Evolutionary conservation across 140 eudicot genomes (phyloP).

Genomic region (Oenanthe javanica): DNA sequence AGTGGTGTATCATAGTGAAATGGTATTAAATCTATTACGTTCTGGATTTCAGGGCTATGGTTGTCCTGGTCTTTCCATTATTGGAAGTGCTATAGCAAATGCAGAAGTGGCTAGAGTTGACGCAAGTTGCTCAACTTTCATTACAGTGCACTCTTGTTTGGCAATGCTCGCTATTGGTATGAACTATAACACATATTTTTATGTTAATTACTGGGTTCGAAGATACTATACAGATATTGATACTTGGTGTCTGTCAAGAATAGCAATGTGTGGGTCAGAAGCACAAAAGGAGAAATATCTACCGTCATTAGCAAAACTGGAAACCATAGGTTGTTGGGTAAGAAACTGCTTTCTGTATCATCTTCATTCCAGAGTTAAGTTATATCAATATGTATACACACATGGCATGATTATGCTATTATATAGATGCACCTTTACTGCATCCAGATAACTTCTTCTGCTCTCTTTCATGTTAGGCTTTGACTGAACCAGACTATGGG

Average conservation of each 20-base stretch:
- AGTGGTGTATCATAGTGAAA: background rate
- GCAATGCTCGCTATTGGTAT: constrained; percentile 95
- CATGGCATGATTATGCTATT: background rate
- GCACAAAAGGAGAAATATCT: constrained; percentile 69
- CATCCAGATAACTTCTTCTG: background rate
- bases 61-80: constrained; percentile 79
- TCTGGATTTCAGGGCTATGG: constrained; percentile 67
- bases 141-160: constrained; percentile 85
- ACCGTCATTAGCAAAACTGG: constrained; percentile 72
- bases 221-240: background rate
- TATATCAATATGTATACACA: background rate
- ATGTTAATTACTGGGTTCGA: background rate
- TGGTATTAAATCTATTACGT: constrained; percentile 1
- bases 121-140: constrained; percentile 93
- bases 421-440: background rate
- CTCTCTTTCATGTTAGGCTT: constrained; percentile 35
- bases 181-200: constrained; percentile 7
- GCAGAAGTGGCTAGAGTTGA: constrained; percentile 96
- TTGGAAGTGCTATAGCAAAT: constrained; percentile 69
- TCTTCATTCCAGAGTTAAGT: background rate
- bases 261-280: constrained; percentile 87
- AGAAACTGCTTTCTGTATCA: constrained; percentile 18
- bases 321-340: constrained; percentile 87
- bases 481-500: constrained; percentile 95
- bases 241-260: constrained; percentile 24